Conservation (phyloP, 768 basidiomycete species). For the Pleurotus salmoneostramineus region DNA sequence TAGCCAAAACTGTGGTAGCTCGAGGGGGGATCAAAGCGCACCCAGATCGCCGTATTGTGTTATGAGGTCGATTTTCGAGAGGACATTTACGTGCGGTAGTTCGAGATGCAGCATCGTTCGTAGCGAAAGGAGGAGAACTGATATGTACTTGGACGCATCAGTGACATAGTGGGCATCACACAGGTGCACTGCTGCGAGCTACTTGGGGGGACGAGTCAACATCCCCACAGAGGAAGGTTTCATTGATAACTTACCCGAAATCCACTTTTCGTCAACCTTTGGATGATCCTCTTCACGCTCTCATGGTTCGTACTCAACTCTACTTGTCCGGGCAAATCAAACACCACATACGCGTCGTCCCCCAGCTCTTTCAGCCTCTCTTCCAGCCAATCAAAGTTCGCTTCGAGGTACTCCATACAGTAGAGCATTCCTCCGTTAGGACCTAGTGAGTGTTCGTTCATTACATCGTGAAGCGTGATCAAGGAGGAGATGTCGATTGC, state of each 20-base stretch:
- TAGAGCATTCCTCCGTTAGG: constrained; percentile 97
- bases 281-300: constrained; percentile 78
- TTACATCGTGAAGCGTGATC: constrained; percentile 84
- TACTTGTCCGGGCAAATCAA: constrained; percentile 97
- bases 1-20: no score
- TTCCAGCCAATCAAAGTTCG: constrained; percentile 90
- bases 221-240: not conserved
- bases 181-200: constrained; percentile 93
- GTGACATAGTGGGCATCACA: constrained; percentile 98
- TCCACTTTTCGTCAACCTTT: constrained; percentile 64
- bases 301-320: constrained; percentile 96
- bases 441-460: constrained; percentile 80
- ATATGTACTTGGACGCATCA: constrained; percentile 92
- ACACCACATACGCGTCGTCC: constrained; percentile 80
- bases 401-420: constrained; percentile 95
- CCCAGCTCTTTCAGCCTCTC: constrained; percentile 61
- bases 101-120: constrained; percentile 98
- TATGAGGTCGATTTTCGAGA: constrained; percentile 94
- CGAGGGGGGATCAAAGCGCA: constrained; percentile 26
- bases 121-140: constrained; percentile 85
- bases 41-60: constrained; percentile 88
- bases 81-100: constrained; percentile 95
- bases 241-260: constrained; percentile 69
- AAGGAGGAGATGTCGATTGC: constrained; percentile 80
- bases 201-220: not conserved